phyloP scores from a whole-genome alignment of 495 filamentous ascomycete genomes.

The Elaphomyces granulatus region DNA sequence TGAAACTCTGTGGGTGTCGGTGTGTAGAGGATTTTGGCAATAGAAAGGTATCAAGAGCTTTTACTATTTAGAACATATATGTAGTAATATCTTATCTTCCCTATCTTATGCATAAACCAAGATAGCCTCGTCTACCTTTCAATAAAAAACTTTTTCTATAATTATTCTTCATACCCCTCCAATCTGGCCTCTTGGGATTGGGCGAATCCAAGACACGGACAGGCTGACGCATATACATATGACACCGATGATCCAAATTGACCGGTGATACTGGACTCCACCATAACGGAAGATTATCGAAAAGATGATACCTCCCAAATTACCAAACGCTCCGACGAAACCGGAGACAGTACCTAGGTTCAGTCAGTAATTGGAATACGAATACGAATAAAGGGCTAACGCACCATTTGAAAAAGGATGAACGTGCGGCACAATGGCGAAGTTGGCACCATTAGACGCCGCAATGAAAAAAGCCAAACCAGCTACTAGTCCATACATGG shows the following conservation, averaged over 20 bases:
- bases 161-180: constrained; percentile 26
- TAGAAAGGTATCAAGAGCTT: no score
- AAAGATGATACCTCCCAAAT: constrained; percentile 76
- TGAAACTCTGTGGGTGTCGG: no score
- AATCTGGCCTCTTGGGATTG: constrained; percentile 45
- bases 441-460: constrained; percentile 74
- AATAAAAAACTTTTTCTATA: background rate
- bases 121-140: no score
- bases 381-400: constrained; percentile 5
- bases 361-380: constrained; percentile 4
- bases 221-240: constrained; percentile 56
- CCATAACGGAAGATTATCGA: constrained; percentile 74
- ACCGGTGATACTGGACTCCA: constrained; percentile 47
- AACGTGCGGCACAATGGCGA: constrained; percentile 72
- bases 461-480: constrained; percentile 71
- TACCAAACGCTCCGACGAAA: constrained; percentile 63
- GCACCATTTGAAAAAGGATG: constrained; percentile 59
- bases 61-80: no score
- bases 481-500: constrained; percentile 66
- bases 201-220: constrained; percentile 54
- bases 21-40: no score
- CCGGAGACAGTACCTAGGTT: constrained; percentile 56
- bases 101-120: no score
- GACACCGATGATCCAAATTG: constrained; percentile 72
- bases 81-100: no score